Conservation (phyloP, 495 filamentous ascomycete genomes). For the Penicillium verhagenii region DNA sequence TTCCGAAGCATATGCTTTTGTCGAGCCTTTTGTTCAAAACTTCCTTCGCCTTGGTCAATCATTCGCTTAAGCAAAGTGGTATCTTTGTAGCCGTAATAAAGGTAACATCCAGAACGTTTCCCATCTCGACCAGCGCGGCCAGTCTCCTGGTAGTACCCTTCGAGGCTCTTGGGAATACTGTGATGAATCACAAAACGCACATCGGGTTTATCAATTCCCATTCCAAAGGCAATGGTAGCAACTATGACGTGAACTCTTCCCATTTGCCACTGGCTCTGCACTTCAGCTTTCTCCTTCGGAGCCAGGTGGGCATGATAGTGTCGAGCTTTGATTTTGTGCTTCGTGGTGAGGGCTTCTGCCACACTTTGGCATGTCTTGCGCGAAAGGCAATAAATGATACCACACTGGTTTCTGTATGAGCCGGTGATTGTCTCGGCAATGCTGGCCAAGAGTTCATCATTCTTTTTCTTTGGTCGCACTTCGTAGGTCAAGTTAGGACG, state of each 20-base stretch:
- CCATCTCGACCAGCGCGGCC: conserved; percentile 93
- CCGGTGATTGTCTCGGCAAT: conserved; percentile 72
- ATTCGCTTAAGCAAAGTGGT: conserved; percentile 61
- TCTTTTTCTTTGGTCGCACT: conserved; percentile 59
- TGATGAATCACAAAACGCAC: conserved; percentile 96
- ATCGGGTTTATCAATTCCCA: conserved; percentile 97
- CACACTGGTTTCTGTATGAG: conserved; percentile 66
- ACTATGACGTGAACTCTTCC: conserved; percentile 84
- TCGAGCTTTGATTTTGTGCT: conserved; percentile 66
- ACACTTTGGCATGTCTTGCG: conserved; percentile 77
- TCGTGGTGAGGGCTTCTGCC: conserved; percentile 60
- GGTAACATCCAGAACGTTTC: conserved; percentile 79
- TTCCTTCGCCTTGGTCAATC: conserved; percentile 77
- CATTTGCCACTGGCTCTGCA: conserved; percentile 80
- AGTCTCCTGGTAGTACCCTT: conserved; percentile 98
- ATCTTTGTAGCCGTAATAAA: conserved; percentile 83
- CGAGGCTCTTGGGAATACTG: conserved; percentile 88
- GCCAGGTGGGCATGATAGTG: conserved; percentile 86
- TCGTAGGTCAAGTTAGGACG: conserved; percentile 88
- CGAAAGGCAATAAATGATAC: conserved; percentile 94
- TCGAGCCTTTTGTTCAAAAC: conserved; percentile 71
- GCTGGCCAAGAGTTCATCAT: conserved; percentile 55
- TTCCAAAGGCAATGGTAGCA: conserved; percentile 98
- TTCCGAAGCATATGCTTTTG: conserved; percentile 81
- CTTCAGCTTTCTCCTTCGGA: conserved; percentile 55